Evolutionary conservation across 768 basidiomycete species (phyloP).

Genomic region (Terana coerulea): DNA sequence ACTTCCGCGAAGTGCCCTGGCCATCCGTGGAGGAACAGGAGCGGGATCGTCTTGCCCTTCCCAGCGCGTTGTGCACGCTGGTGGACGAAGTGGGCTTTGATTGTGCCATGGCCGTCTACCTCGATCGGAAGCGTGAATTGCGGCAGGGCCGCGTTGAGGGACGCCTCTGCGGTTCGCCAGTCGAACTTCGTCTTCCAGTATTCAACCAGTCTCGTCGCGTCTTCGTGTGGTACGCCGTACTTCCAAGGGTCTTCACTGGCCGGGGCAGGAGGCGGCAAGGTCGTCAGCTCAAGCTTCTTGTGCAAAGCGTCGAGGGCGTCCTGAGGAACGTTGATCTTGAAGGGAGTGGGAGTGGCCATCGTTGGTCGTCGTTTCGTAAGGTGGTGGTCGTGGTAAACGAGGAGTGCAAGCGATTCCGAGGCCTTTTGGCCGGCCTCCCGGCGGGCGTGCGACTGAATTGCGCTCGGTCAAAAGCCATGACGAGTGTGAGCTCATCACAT

Average conservation of each 20-base stretch:
- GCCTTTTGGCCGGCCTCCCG: no score
- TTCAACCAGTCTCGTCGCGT: conserved; percentile 23
- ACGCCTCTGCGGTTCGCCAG: conserved; percentile 29
- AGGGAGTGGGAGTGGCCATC: conserved; percentile 18
- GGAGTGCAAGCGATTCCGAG: not conserved
- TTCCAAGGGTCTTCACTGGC: conserved; percentile 45
- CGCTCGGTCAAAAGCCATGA: no score
- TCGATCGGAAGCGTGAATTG: conserved; percentile 33
- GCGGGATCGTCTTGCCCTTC: conserved; percentile 43
- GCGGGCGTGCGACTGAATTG: no score
- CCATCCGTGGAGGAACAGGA: conserved; percentile 66
- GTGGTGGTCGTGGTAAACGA: conserved; percentile 14
- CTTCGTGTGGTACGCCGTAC: conserved; percentile 39
- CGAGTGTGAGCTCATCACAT: no score
- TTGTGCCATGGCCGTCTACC: conserved; percentile 27
- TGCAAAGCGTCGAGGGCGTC: conserved; percentile 35
- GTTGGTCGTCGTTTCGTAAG: conserved; percentile 28
- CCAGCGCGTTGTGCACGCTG: conserved; percentile 22
- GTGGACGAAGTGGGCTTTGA: conserved; percentile 36
- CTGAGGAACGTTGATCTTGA: conserved; percentile 45
- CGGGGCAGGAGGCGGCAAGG: conserved; percentile 33
- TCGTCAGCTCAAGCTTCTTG: conserved; percentile 42
- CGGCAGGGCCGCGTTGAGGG: conserved; percentile 28
- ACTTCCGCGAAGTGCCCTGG: conserved; percentile 59
- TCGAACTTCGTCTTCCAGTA: conserved; percentile 28